Evolutionary conservation across 1,139 yeast species (phyloP).

Genomic region (Meyerozyma smithsonii): DNA sequence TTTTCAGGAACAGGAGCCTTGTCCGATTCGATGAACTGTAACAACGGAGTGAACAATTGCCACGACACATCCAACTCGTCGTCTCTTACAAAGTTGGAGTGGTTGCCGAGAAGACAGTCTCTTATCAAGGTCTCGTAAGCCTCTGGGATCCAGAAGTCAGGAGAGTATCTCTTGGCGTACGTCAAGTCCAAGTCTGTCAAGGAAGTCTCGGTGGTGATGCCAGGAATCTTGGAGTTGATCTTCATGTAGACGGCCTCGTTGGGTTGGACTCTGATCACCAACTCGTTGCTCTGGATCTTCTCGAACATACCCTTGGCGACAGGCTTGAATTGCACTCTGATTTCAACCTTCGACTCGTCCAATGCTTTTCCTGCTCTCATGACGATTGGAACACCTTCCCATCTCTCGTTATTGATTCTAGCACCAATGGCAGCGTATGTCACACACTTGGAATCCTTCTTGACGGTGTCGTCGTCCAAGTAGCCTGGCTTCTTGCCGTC

Average conservation of each 20-base stretch:
- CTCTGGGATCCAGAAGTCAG: constrained; percentile 93
- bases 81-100: constrained; percentile 95
- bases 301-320: constrained; percentile 80
- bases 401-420: constrained; percentile 82
- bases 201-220: constrained; percentile 74
- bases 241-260: constrained; percentile 89
- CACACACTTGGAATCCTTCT: constrained; percentile 74
- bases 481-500: constrained; percentile 91
- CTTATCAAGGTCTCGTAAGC: constrained; percentile 95
- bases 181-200: constrained; percentile 89
- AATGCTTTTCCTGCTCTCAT: constrained; percentile 96
- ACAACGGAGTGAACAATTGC: constrained; percentile 87
- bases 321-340: constrained; percentile 86
- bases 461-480: constrained; percentile 90
- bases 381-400: constrained; percentile 97
- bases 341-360: constrained; percentile 89
- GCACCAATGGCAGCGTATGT: constrained; percentile 87
- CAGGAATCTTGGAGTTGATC: constrained; percentile 91
- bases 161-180: constrained; percentile 70
- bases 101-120: constrained; percentile 88
- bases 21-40: constrained; percentile 70
- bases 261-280: constrained; percentile 92
- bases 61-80: constrained; percentile 95
- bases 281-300: constrained; percentile 83
- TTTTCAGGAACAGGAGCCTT: constrained; percentile 57